phyloP scores from a whole-genome alignment of 1,284 basidiomycete genomes.

The Caloboletus firmus region DNA sequence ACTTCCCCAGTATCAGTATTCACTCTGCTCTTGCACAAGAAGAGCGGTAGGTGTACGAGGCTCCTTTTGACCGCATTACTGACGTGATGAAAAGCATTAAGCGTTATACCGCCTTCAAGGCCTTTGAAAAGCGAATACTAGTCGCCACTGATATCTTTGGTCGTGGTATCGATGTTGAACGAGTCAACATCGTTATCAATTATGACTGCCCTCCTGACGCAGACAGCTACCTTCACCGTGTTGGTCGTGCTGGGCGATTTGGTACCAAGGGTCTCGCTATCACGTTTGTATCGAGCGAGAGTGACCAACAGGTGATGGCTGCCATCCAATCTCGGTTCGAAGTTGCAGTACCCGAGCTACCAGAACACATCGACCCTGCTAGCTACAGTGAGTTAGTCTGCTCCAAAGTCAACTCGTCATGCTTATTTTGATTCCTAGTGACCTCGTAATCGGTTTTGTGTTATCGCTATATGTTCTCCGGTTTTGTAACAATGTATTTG shows the following conservation, averaged over 20 bases:
- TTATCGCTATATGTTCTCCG: slow-evolving; percentile 3
- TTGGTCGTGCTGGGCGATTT: slow-evolving; percentile 98
- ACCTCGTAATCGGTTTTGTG: slow-evolving; percentile 27
- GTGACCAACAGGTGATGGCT: slow-evolving; percentile 91
- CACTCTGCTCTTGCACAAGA: slow-evolving; percentile 94
- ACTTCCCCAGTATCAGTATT: slow-evolving; percentile 98
- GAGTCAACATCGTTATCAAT: slow-evolving; percentile 95
- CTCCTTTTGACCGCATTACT: neutral
- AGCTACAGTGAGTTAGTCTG: slow-evolving; percentile 69
- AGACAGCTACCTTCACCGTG: slow-evolving; percentile 97
- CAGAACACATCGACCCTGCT: slow-evolving; percentile 89
- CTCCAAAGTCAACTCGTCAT: neutral
- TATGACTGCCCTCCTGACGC: slow-evolving; percentile 97
- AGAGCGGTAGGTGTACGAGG: slow-evolving; percentile 71
- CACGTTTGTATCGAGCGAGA: slow-evolving; percentile 91
- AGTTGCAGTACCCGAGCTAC: slow-evolving; percentile 89
- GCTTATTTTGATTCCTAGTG: slow-evolving; percentile 20
- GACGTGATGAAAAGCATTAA: slow-evolving; percentile 62
- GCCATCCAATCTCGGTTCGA: slow-evolving; percentile 91
- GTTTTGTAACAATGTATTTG: slow-evolving; percentile 25
- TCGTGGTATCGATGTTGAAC: slow-evolving; percentile 96
- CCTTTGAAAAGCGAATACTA: slow-evolving; percentile 99
- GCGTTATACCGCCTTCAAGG: slow-evolving; percentile 99
- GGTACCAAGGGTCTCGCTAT: slow-evolving; percentile 99
- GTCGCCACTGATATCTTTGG: slow-evolving; percentile 98